Percentiles rank a stretch among this genome's conserved stretches.
phyloP scores from a whole-genome alignment of 2,329 filamentous ascomycete species.

The Penicillium crustosum region DNA sequence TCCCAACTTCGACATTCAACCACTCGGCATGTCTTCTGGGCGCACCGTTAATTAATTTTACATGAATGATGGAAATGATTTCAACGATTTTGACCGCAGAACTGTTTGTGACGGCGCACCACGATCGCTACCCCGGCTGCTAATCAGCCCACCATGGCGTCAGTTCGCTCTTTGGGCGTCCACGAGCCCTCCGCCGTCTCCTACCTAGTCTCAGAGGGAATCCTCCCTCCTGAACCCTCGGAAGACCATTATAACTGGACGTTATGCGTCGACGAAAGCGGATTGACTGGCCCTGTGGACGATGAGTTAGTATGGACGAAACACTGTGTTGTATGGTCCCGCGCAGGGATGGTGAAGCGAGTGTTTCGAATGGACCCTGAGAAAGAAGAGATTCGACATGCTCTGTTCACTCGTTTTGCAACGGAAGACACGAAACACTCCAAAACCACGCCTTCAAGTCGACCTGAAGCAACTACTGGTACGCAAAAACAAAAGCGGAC shows the following conservation, averaged over 20 bases:
- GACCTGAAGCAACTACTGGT: background rate
- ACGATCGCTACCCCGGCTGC: conserved; percentile 21
- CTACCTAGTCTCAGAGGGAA: conserved; percentile 77
- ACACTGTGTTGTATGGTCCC: conserved; percentile 81
- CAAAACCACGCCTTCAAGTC: conserved; percentile 5
- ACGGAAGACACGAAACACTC: conserved; percentile 35
- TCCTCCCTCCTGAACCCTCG: conserved; percentile 68
- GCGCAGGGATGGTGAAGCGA: conserved; percentile 79
- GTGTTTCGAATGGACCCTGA: conserved; percentile 84
- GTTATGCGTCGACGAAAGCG: conserved; percentile 51
- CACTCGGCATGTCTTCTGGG: conserved; percentile 13
- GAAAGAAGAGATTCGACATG: conserved; percentile 81
- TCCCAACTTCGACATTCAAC: conserved; percentile 19
- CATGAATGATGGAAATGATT: conserved; percentile 31
- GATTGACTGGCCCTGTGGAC: conserved; percentile 52
- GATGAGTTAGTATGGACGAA: conserved; percentile 80
- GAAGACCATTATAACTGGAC: conserved; percentile 72
- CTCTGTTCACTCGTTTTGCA: conserved; percentile 80
- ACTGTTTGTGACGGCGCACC: conserved; percentile 22
- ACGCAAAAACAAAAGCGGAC: conserved; percentile 11
- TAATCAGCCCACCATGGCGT: conserved; percentile 66
- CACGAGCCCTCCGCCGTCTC: conserved; percentile 82
- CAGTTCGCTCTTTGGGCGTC: conserved; percentile 84
- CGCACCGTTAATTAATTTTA: conserved; percentile 4
- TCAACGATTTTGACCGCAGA: conserved; percentile 24